Percentiles rank a stretch among this genome's conserved stretches.
Conservation (phyloP, 164 flowering plant genomes). For the Buxus sempervirens region DNA sequence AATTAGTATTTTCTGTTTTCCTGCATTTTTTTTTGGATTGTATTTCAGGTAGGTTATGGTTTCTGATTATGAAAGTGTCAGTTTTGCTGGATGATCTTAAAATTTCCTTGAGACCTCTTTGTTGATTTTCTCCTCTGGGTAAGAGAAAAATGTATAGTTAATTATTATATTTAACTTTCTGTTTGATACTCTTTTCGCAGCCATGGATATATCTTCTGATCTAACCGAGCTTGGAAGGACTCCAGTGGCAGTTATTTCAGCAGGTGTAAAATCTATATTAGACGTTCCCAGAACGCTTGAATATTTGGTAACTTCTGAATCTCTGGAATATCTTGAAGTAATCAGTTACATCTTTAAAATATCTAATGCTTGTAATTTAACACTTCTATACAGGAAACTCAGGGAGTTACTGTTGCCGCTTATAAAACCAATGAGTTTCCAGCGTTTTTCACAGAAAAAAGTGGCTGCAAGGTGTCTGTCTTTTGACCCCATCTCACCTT, state of each 20-base stretch:
- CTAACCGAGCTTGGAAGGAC: constrained; percentile 94
- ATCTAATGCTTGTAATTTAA: constrained; percentile 2
- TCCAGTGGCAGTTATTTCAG: constrained; percentile 87
- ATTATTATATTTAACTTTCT: neutral
- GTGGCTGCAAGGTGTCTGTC: constrained; percentile 76
- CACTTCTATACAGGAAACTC: constrained; percentile 71
- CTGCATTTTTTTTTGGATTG: neutral
- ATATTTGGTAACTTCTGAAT: constrained; percentile 53
- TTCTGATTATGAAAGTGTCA: neutral
- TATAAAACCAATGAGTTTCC: constrained; percentile 84
- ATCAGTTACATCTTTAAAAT: neutral
- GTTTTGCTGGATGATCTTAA: neutral
- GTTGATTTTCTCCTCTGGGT: neutral
- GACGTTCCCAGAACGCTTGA: constrained; percentile 95
- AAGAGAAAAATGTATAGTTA: neutral
- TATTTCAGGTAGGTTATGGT: neutral
- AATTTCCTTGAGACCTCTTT: neutral
- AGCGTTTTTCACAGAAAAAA: constrained; percentile 84
- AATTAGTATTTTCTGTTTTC: neutral
- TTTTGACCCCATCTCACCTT: neutral
- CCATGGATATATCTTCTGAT: constrained; percentile 95
- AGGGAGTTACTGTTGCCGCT: constrained; percentile 87
- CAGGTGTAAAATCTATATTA: constrained; percentile 91
- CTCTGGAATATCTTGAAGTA: constrained; percentile 8
- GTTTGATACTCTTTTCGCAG: constrained; percentile 38